These are phyloP conservation scores for Leccinum subrobustum DNA, from an alignment of 1,284 basidiomycete genomes.

Conservation along the genomic window DNA sequence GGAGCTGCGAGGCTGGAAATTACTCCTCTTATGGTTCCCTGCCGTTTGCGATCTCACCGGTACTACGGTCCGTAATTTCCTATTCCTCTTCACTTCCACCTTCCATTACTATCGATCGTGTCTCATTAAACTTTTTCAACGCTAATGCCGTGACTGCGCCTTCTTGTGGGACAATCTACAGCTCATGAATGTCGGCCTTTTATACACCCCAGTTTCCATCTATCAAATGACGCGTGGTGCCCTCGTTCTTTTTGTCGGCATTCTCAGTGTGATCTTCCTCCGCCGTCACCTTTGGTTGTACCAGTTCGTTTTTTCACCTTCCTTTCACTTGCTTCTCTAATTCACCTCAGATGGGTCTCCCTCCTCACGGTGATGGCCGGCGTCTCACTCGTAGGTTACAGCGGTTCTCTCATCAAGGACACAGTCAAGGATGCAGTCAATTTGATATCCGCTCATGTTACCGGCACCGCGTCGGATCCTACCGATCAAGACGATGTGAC, in stretches of 20 bases:
- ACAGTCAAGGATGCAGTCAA: slow-evolving; percentile 47
- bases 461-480: slow-evolving; percentile 35
- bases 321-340: slow-evolving; percentile 6
- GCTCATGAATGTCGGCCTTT: slow-evolving; percentile 93
- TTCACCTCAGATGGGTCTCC: slow-evolving; percentile 74
- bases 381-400: slow-evolving; percentile 88
- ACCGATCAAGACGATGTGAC: slow-evolving; percentile 58
- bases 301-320: slow-evolving; percentile 51
- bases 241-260: slow-evolving; percentile 94
- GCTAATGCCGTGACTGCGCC: slow-evolving; percentile 19
- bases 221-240: slow-evolving; percentile 99
- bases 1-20: slow-evolving; percentile 62
- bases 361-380: slow-evolving; percentile 90
- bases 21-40: slow-evolving; percentile 84
- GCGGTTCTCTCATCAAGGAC: slow-evolving; percentile 85
- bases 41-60: slow-evolving; percentile 85
- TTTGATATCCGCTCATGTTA: slow-evolving; percentile 24
- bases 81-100: slow-evolving; percentile 10
- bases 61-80: slow-evolving; percentile 65
- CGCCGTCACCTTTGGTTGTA: slow-evolving; percentile 77
- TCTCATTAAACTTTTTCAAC: slow-evolving; percentile 13
- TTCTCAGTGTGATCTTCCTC: slow-evolving; percentile 92
- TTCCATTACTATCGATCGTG: slow-evolving; percentile 10
- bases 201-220: slow-evolving; percentile 96
- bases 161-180: slow-evolving; percentile 35